These are phyloP conservation scores for Hydnomerulius pinastri DNA, from an alignment of 768 basidiomycete species.

Conservation along the genomic window DNA sequence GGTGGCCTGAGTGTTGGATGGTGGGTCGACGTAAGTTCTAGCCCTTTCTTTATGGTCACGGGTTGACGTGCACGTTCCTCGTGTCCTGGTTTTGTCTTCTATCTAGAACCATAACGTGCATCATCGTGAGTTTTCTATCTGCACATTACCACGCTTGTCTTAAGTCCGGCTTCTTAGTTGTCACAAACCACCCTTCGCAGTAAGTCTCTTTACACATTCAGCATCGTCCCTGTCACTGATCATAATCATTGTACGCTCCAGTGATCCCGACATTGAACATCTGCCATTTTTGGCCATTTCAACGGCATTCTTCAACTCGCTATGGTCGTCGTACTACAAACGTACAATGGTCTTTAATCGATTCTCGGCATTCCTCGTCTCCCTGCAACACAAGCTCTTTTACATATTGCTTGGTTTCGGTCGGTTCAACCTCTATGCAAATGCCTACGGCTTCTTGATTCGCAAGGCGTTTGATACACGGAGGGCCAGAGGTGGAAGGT, in stretches of 20 bases:
- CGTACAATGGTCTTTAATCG: slow-evolving; percentile 79
- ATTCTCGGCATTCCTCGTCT: slow-evolving; percentile 62
- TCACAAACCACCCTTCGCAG: slow-evolving; percentile 98
- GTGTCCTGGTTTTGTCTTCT: background rate
- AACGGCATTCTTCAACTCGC: slow-evolving; percentile 76
- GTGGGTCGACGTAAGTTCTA: slow-evolving; percentile 91
- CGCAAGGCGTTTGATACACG: slow-evolving; percentile 64
- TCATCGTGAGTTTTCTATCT: slow-evolving; percentile 66
- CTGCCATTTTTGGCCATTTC: slow-evolving; percentile 96
- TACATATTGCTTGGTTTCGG: slow-evolving; percentile 89
- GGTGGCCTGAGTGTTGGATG: slow-evolving; percentile 95
- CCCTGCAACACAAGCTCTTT: slow-evolving; percentile 89
- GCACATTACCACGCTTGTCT: background rate
- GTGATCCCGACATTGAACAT: slow-evolving; percentile 84
- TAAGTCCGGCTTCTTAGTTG: slow-evolving; percentile 52
- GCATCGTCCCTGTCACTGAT: slow-evolving; percentile 6
- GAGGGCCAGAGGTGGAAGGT: slow-evolving; percentile 67
- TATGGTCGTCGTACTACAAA: slow-evolving; percentile 96
- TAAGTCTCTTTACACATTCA: slow-evolving; percentile 38
- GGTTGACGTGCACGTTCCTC: slow-evolving; percentile 13
- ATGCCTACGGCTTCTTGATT: slow-evolving; percentile 78
- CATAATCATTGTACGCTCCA: too few relatives aligned
- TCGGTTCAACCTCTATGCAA: slow-evolving; percentile 92
- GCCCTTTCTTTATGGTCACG: slow-evolving; percentile 1
- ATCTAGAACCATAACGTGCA: slow-evolving; percentile 90